Evolutionary conservation across 1,284 basidiomycete genomes (phyloP).

Genomic region (Ceratobasidium sp.): DNA sequence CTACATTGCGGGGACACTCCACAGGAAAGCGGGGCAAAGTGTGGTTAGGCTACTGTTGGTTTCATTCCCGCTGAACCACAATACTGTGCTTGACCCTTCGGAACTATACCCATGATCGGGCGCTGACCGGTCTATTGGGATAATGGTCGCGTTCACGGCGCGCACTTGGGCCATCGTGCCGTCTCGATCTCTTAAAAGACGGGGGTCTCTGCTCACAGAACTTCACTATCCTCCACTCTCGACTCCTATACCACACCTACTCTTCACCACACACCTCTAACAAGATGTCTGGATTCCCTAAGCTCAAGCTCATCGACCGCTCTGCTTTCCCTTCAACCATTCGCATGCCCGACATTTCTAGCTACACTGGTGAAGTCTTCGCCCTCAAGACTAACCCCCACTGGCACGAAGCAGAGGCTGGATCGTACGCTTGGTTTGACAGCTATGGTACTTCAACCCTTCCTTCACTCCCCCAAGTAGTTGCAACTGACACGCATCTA

Average conservation of each 20-base stretch:
- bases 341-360: constrained; percentile 44
- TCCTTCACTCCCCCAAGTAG: background rate
- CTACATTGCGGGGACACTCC: constrained; percentile 14
- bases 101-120: constrained; percentile 30
- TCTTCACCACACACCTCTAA: constrained; percentile 24
- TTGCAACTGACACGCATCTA: background rate
- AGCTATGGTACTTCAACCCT: constrained; percentile 30
- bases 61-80: constrained; percentile 34
- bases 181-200: constrained; percentile 8
- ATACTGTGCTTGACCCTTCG: constrained; percentile 27
- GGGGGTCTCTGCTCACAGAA: background rate
- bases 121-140: constrained; percentile 19
- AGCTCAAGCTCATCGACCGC: constrained; percentile 43
- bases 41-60: no score
- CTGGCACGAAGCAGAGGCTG: constrained; percentile 43
- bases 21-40: constrained; percentile 36
- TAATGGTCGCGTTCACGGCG: background rate
- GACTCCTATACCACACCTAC: constrained; percentile 30
- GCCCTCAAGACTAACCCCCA: constrained; percentile 45
- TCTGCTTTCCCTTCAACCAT: constrained; percentile 40
- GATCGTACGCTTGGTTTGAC: constrained; percentile 46
- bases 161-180: background rate
- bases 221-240: constrained; percentile 41
- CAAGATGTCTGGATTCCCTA: constrained; percentile 34
- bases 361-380: constrained; percentile 45